Base-by-base conservation (phyloP, 352 stramenopile genomes). In the Elongisporangium anandrum region DNA sequence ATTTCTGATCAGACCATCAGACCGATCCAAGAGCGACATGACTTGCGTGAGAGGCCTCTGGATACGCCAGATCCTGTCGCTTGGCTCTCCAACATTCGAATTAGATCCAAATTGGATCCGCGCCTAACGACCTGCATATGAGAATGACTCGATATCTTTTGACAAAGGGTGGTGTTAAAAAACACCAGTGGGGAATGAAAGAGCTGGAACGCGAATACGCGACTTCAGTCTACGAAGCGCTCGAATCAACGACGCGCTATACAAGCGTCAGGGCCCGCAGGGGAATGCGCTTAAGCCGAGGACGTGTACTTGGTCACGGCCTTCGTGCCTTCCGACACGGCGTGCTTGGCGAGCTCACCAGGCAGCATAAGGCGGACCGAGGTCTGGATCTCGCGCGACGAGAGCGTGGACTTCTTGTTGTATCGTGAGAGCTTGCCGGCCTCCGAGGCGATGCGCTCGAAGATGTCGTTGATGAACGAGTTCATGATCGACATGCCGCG, bases 391-490 rank as follows among this genome's bases (percentile, higher is more conserved):
- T 99, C 96, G 48, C 96, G 90, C 51, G 79, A 97, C 38, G 90
- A 98, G 51, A 99, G 75, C 34, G 97, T 99, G 29, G 90, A 96
- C 85, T 99, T 99, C 87, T 99, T 98, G 92, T 98, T 99, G 93
- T 99, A 99, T 24, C 94, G 92, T 55, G 93, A 95, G 47, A 98
- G 80, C 77, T 97, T 97, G 69, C 92, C 95, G 59, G 97, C 95
- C 81, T 99, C 95, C 52, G 87, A 93, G 24, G 97, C 95, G 57
- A 99, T 97, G 60, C 96, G 90, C 77, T 99, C 97, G 76, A 99
- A 99, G 63, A 98, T 98, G 74, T 99, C 96, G 81, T 99, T 98
- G 77, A 99, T 98, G 80, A 99, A 99, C 64, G 96, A 99, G 89
- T 98, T 98, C 94, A 98, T 98, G 85, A 99, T 98, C 56, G 92